These are phyloP conservation scores for Chlorella sp. DNA, from an alignment of 139 green algal species.

Conservation along the genomic window DNA sequence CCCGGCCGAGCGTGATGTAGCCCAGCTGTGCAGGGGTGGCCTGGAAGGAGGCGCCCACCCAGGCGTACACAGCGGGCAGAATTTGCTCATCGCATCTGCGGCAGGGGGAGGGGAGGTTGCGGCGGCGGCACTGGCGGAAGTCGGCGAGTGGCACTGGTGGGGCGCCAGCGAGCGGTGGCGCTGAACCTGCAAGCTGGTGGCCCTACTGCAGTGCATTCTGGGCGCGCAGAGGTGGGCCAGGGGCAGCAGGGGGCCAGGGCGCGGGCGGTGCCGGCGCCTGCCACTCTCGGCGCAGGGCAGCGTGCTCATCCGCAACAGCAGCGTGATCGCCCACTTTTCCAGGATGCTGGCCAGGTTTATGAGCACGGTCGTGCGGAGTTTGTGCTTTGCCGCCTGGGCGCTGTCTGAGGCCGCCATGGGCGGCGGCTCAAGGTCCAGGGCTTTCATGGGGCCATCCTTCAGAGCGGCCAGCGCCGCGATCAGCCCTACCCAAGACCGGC, in stretches of 20 bases:
- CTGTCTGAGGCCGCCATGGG: too few relatives aligned
- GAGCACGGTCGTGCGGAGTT: not conserved
- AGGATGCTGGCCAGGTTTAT: constrained; percentile 20
- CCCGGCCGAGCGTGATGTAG: constrained; percentile 71
- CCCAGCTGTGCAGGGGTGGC: constrained; percentile 81
- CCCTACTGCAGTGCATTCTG: too few relatives aligned
- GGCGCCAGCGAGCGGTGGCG: not conserved
- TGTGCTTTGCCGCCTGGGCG: not conserved
- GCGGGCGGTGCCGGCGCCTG: not conserved
- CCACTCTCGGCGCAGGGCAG: too few relatives aligned
- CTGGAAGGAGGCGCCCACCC: constrained; percentile 66
- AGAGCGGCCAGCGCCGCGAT: not conserved
- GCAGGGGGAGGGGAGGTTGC: not conserved
- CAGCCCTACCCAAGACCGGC: not conserved
- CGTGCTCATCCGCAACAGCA: not conserved
- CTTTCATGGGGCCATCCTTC: not conserved
- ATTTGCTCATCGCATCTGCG: constrained; percentile 55
- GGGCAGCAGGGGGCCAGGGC: not conserved
- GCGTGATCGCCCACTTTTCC: constrained; percentile 19
- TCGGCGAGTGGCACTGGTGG: not conserved
- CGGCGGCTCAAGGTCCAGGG: not conserved
- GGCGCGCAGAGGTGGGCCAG: not conserved
- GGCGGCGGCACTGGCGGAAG: not conserved
- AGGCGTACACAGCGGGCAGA: constrained; percentile 82
- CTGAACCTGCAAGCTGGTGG: too few relatives aligned